A percentile compares a stretch with the other conserved stretches of the same genome.
Conservation (phyloP, 2,329 filamentous ascomycete species). For the Paraphoma chrysanthemicola region DNA sequence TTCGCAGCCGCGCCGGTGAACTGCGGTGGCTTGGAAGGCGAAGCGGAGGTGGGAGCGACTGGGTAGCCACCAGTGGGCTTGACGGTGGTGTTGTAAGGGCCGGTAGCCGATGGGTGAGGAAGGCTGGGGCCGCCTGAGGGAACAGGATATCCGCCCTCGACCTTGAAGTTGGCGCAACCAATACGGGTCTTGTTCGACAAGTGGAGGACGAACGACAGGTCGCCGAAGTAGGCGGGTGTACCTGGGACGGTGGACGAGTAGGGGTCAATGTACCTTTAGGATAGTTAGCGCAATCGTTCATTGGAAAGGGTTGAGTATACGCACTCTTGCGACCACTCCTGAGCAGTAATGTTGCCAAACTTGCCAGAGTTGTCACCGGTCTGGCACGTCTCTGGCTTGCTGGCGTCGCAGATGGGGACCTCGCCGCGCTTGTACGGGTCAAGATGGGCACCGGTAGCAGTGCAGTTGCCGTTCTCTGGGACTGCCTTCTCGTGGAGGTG, state of each 20-base stretch:
- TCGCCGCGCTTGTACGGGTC: constrained; percentile 54
- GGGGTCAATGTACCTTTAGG: constrained; percentile 54
- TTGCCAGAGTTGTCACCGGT: constrained; percentile 56
- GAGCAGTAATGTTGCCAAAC: constrained; percentile 48
- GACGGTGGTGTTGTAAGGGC: constrained; percentile 15
- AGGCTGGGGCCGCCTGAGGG: constrained; percentile 14
- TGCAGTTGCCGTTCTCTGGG: constrained; percentile 53
- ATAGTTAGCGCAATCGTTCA: constrained; percentile 7
- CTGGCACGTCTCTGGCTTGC: constrained; percentile 50
- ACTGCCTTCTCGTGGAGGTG: constrained; percentile 55
- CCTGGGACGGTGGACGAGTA: constrained; percentile 56
- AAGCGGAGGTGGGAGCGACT: constrained; percentile 15
- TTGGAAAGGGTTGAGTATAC: constrained; percentile 31
- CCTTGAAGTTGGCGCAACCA: constrained; percentile 63
- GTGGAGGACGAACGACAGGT: constrained; percentile 63
- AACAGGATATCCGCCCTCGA: constrained; percentile 43
- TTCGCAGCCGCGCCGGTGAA: constrained; percentile 28
- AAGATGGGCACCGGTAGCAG: constrained; percentile 49
- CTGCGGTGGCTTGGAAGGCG: constrained; percentile 10
- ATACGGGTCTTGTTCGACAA: constrained; percentile 60
- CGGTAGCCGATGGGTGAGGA: constrained; percentile 19
- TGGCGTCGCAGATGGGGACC: constrained; percentile 44
- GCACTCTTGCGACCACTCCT: constrained; percentile 47
- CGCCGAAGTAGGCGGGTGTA: constrained; percentile 59
- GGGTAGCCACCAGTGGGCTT: constrained; percentile 19